Evolutionary conservation across 495 filamentous ascomycete species (phyloP).

Genomic region (Chaetomidium leptoderma): DNA sequence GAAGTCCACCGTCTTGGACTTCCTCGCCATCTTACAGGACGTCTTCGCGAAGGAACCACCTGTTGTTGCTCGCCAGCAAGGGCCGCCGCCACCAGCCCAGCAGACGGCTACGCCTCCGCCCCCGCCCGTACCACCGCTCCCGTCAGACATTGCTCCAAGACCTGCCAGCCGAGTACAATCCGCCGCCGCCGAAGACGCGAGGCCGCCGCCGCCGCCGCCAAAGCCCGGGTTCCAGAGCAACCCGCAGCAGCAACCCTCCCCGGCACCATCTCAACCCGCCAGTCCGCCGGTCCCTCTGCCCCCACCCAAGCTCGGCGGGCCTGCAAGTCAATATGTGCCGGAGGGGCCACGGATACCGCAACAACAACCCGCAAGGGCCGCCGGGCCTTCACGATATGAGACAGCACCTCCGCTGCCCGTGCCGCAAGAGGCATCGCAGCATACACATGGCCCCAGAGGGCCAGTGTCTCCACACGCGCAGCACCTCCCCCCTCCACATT

Average conservation of each 20-base stretch:
- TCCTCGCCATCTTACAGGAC: constrained; percentile 76
- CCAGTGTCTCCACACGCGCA: constrained; percentile 10
- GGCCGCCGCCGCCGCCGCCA: constrained; percentile 44
- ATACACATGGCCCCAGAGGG: constrained; percentile 9
- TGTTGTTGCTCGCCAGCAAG: constrained; percentile 68
- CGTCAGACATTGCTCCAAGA: constrained; percentile 29
- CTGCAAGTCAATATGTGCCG: constrained; percentile 27
- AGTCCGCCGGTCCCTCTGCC: constrained; percentile 38
- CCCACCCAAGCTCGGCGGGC: constrained; percentile 31
- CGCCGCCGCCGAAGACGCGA: constrained; percentile 10
- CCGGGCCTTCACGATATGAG: constrained; percentile 40
- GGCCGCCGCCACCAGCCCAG: constrained; percentile 39
- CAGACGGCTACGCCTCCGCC: constrained; percentile 36
- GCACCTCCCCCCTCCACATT: constrained; percentile 9
- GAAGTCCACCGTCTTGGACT: constrained; percentile 77
- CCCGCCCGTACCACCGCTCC: constrained; percentile 41
- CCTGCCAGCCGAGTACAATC: constrained; percentile 17
- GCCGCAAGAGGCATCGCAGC: constrained; percentile 22
- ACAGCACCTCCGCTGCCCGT: constrained; percentile 43
- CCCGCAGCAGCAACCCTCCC: constrained; percentile 23
- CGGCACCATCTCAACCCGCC: neutral
- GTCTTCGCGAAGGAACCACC: constrained; percentile 94
- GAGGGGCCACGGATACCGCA: constrained; percentile 21
- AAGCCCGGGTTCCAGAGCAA: constrained; percentile 36
- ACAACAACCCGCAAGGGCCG: constrained; percentile 28